Evolutionary conservation across 2,329 filamentous ascomycete species (phyloP).

Genomic region (Fusarium sarcochroum): DNA sequence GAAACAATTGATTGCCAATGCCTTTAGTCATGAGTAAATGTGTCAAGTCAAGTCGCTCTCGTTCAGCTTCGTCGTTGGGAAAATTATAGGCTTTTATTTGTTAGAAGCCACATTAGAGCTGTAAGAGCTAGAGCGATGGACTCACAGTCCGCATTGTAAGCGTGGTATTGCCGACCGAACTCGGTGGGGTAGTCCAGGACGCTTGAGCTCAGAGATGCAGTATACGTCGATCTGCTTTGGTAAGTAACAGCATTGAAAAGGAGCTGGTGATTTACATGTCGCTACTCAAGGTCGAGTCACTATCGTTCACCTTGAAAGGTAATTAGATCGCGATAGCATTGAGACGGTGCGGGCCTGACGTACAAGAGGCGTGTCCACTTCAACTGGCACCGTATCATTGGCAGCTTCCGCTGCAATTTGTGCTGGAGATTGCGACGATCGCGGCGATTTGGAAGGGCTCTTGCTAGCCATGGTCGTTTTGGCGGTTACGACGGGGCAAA

Average conservation of each 20-base stretch:
- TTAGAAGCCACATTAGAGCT: background rate
- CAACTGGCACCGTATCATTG: background rate
- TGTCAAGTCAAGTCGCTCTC: slow-evolving; percentile 54
- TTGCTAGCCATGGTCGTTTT: background rate
- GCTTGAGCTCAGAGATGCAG: slow-evolving; percentile 48
- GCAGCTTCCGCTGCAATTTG: background rate
- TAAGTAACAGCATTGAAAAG: background rate
- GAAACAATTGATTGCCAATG: slow-evolving; percentile 38
- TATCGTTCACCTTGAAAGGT: background rate
- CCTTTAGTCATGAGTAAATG: slow-evolving; percentile 50
- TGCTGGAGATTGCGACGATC: too few relatives aligned
- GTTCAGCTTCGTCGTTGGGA: slow-evolving; percentile 43
- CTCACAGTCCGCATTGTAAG: slow-evolving; percentile 49
- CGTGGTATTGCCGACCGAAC: slow-evolving; percentile 51
- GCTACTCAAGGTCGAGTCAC: background rate
- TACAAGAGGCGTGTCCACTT: background rate
- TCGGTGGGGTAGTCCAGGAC: slow-evolving; percentile 49
- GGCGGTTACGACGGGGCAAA: background rate
- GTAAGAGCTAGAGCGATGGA: too few relatives aligned
- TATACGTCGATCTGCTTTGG: slow-evolving; percentile 18
- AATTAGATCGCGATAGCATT: too few relatives aligned
- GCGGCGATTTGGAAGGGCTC: too few relatives aligned
- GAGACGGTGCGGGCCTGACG: too few relatives aligned
- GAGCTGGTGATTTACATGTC: background rate
- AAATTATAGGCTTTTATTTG: slow-evolving; percentile 8